Base-by-base conservation (phyloP, 1,139 yeast species). In the Geotrichum armillariae region DNA sequence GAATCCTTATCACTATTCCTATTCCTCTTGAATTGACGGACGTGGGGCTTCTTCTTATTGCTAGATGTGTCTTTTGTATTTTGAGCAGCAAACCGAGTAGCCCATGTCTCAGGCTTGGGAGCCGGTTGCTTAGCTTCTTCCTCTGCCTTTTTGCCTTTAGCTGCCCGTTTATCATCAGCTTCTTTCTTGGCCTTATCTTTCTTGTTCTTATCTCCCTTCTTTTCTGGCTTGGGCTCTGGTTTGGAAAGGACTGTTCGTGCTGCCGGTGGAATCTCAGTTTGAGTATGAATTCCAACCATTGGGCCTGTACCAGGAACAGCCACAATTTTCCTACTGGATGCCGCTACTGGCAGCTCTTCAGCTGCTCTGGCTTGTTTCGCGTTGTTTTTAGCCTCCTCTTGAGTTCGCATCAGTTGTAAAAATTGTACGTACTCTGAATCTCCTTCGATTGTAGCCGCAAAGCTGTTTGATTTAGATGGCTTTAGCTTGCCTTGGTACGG, bases 401-500 rank as follows among this genome's bases (percentile, higher is more conserved):
- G 21, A 12, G 17, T 17, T 16, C 55, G 55, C 33, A 55, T 27
- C 6, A 48, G 41, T 18, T 53, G 51, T 8, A 54, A 33, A 50
- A 60, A 61, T 14, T 45, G 25, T 41, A 54, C 21, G 38, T 46
- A 62, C 9, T 52, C 52, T 1, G 58, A 54, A 41, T 59, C 62
- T 6, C 49, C 49, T 4, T 46, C 48, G 16, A 61, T 56, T 1
- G 60, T 59, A 6, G 56, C 58, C 0, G 57, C 58, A 20, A 51
- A 33, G 20, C 47, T 46, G 27, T 57, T 58, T 3, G 56, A 41
- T 17, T 53, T 42, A 12, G 55, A 52, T 1, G 50, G 49, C 34
- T 45, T 42, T 7, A 52, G 39, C 4, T 49, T 47, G 14, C 42
- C 55, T 46, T 62, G 65, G 37, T 44, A 55, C 2, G 65, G 65